Base-by-base conservation (phyloP, 2,329 filamentous ascomycete genomes). In the Ceratocystis destructans region DNA sequence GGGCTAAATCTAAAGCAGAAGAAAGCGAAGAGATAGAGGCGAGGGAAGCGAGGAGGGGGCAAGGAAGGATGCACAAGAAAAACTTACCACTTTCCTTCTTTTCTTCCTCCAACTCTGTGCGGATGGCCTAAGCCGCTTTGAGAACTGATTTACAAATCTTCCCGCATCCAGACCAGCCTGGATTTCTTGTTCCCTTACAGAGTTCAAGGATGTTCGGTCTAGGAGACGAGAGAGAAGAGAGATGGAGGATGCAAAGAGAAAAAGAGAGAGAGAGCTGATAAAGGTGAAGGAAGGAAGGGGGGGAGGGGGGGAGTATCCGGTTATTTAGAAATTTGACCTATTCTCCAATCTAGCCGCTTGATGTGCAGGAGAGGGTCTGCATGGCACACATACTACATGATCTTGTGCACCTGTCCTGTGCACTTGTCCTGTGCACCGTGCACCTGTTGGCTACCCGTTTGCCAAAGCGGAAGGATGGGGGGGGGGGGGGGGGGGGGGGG, bases 121-220 rank as follows among this genome's bases (percentile, higher is more conserved):
- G 31, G 31, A 59, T 59, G 55, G 31, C 37, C 55, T 33, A 59
- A 59, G 2, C 55, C 31, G 55, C 55, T 59, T 37, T n/a, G 31
- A 25, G 55, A n/a, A 20, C 55, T 59, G 55, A 59, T 20, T 59
- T 33, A 5, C 55, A 17, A n/a, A n/a, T 37, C 31, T 37, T 59
- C 55, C 28, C 55, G 55, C 55, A 59, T 59, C 28, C 55, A 59
- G 55, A 37, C 55, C 55, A 37, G n/a, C 28, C 55, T 59, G 25
- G 55, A 59, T 59, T 59, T 37, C 55, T 59, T 31, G 55, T 31
- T 59, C 31, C 31, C 55, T 59, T 59, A 7, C 55, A 37, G 15
- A 37, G 33, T 28, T 37, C 55, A n/a, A 25, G 55, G 28, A 55
- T 53, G 48, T 10, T 53, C n/a, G 48, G 22, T 53, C 31, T 25